Conservation (phyloP, 192 early-diverging fungal genomes). For the Coemansia interrupta region DNA sequence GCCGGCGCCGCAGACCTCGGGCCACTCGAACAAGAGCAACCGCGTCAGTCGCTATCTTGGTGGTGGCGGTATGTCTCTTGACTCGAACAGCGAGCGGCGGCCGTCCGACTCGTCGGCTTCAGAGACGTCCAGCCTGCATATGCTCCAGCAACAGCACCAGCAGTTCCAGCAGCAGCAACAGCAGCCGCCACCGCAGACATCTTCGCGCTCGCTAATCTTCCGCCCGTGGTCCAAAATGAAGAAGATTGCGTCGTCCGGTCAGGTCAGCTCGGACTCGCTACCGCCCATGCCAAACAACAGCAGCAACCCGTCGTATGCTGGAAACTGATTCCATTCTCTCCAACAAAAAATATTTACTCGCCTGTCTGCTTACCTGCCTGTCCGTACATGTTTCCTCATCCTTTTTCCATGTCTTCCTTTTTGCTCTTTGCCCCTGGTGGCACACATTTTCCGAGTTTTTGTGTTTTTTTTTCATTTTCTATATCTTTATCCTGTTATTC, state of each 20-base stretch:
- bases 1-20: neutral
- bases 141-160: conserved; percentile 10
- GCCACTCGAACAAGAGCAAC: conserved; percentile 22
- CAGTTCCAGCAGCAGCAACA: conserved; percentile 20
- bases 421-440: neutral
- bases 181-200: conserved; percentile 20
- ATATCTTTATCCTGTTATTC: neutral
- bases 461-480: conserved; percentile 1
- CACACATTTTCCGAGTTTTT: neutral
- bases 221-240: conserved; percentile 53
- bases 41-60: conserved; percentile 36
- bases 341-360: neutral
- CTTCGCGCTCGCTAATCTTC: conserved; percentile 41
- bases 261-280: conserved; percentile 32
- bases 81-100: conserved; percentile 21
- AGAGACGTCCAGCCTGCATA: conserved; percentile 6
- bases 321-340: conserved; percentile 7
- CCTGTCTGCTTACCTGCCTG: neutral
- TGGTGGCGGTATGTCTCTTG: conserved; percentile 6
- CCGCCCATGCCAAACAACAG: conserved; percentile 40
- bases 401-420: neutral
- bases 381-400: too few species aligned
- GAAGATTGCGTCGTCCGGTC: conserved; percentile 41
- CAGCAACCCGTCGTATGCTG: conserved; percentile 30
- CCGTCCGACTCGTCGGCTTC: conserved; percentile 28